Evolutionary conservation across 768 basidiomycete genomes (phyloP).

Genomic region (Lactarius hatsudake): DNA sequence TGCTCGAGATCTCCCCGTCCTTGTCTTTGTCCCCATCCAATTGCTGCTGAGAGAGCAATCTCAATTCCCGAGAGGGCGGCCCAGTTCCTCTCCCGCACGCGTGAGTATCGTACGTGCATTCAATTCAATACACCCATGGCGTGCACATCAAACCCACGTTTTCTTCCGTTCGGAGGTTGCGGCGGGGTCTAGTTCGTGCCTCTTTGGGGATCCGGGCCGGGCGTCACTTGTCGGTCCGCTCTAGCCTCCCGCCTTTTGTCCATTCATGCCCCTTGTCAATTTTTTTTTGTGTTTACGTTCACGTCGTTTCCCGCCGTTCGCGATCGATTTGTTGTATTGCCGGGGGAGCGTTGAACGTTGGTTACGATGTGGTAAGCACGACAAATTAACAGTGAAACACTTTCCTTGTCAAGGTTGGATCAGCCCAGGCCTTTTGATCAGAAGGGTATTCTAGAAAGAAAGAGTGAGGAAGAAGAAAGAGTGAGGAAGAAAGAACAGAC

Average conservation of each 20-base stretch:
- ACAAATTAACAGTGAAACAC: slow-evolving; percentile 9
- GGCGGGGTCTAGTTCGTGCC: slow-evolving; percentile 1
- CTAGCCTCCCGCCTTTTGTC: neutral
- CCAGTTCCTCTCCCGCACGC: neutral
- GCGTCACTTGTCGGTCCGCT: too few species aligned
- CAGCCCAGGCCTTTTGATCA: slow-evolving; percentile 2
- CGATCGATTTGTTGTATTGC: neutral
- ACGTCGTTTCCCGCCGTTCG: neutral
- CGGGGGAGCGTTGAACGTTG: neutral
- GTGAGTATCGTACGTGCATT: neutral
- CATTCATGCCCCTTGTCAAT: neutral
- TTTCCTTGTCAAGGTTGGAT: neutral
- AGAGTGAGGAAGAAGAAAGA: neutral
- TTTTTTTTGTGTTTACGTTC: neutral
- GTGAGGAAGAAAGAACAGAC: neutral
- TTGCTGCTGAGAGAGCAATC: neutral
- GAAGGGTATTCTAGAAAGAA: slow-evolving; percentile 17
- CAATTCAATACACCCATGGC: neutral
- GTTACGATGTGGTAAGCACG: slow-evolving; percentile 11
- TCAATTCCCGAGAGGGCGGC: neutral
- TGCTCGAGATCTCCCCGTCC: neutral
- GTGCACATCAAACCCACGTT: neutral
- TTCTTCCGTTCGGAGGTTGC: slow-evolving; percentile 14
- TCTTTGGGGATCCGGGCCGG: slow-evolving; percentile 8
- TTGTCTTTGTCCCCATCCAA: neutral